phyloP scores from a whole-genome alignment of 129 eudicot genomes.

The Logfia minima region DNA sequence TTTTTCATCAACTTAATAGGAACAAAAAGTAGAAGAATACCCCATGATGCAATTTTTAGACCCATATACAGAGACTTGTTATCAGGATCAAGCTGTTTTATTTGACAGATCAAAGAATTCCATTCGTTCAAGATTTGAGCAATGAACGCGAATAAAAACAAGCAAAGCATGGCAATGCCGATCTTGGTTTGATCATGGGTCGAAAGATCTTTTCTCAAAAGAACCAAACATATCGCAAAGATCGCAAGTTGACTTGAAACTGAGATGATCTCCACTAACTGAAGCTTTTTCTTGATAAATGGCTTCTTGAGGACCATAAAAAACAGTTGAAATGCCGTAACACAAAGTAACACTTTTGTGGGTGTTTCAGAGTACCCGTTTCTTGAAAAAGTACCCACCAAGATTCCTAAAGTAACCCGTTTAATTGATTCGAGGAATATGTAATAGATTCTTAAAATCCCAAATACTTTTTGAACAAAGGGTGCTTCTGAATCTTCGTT shows the following conservation, averaged over 20 bases:
- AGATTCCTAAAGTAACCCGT: conserved; percentile 67
- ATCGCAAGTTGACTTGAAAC: conserved; percentile 64
- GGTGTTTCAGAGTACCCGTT: conserved; percentile 58
- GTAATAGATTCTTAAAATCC: conserved; percentile 84
- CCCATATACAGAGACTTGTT: conserved; percentile 50
- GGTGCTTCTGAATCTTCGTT: conserved; percentile 99
- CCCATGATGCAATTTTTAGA: conserved; percentile 57
- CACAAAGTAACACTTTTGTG: conserved; percentile 49
- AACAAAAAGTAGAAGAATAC: conserved; percentile 54
- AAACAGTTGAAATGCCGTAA: conserved; percentile 83
- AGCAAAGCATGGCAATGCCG: conserved; percentile 59
- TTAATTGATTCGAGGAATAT: conserved; percentile 65
- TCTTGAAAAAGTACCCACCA: conserved; percentile 60
- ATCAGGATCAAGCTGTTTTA: conserved; percentile 57
- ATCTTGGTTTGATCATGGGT: conserved; percentile 40
- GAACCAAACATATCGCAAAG: conserved; percentile 55
- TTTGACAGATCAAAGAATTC: conserved; percentile 69
- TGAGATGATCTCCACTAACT: conserved; percentile 79
- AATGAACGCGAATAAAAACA: conserved; percentile 55
- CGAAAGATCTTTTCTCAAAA: conserved; percentile 45
- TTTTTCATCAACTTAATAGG: conserved; percentile 53
- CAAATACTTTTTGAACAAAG: conserved; percentile 76
- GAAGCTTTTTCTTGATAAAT: conserved; percentile 82
- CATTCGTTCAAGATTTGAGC: conserved; percentile 70
- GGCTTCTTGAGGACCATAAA: conserved; percentile 94